Percentiles rank a stretch among this genome's conserved stretches.
Evolutionary conservation across 2,329 filamentous ascomycete genomes (phyloP).

Genomic region (Fusarium paranaense): DNA sequence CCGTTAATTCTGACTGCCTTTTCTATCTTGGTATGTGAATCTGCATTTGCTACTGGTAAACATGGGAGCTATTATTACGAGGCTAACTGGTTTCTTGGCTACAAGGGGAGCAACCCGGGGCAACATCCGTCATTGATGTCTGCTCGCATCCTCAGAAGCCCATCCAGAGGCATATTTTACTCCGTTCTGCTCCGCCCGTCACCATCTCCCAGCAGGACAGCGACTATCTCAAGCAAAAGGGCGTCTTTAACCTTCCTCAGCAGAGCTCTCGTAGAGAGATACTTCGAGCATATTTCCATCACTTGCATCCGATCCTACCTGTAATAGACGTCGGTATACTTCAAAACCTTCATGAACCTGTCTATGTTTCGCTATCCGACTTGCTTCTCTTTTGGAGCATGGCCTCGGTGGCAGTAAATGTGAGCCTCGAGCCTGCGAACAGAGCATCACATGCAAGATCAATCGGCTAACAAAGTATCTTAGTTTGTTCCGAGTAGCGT

Average conservation of each 20-base stretch:
- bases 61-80: not conserved
- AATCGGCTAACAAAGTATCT: fast-evolving
- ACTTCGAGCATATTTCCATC: not conserved
- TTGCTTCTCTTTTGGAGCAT: not conserved
- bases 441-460: not conserved
- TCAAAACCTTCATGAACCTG: not conserved
- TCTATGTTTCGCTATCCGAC: not conserved
- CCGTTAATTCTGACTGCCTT: not conserved
- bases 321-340: not conserved
- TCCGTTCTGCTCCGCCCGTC: not conserved
- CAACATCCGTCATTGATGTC: not conserved
- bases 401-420: not conserved
- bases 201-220: not conserved
- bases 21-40: not conserved
- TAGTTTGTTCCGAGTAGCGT: not conserved
- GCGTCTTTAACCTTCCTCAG: not conserved
- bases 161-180: not conserved
- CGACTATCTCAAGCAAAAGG: not conserved
- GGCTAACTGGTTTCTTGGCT: not conserved
- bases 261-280: not conserved
- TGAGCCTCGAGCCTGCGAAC: not conserved
- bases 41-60: not conserved
- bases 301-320: not conserved
- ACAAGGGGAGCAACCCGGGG: not conserved
- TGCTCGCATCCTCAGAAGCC: not conserved